These are phyloP conservation scores for Apiotrichum siamense DNA, from an alignment of 1,284 basidiomycete species.

Conservation along the genomic window DNA sequence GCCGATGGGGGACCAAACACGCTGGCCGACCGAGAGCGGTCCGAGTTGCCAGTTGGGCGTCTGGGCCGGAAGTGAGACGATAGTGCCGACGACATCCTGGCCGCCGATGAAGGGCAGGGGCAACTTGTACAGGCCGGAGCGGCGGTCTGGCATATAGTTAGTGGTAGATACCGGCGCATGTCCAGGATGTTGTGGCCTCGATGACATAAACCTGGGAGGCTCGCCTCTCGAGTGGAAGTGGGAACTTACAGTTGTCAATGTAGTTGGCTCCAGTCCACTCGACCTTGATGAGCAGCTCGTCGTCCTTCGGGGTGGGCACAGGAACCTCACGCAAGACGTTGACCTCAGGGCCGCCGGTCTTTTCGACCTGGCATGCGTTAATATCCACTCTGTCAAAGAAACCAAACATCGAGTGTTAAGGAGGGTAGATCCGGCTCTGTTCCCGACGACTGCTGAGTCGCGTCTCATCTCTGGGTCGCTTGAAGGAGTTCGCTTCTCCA, in stretches of 20 bases:
- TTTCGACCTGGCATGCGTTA: slow-evolving; percentile 41
- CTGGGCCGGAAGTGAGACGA: slow-evolving; percentile 60
- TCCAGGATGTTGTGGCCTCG: neutral
- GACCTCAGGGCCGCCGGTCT: slow-evolving; percentile 69
- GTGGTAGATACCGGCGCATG: neutral
- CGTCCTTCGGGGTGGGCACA: slow-evolving; percentile 58
- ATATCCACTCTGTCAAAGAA: too few relatives aligned
- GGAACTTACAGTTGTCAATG: slow-evolving; percentile 51
- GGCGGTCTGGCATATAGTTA: slow-evolving; percentile 30
- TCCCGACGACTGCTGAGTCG: neutral
- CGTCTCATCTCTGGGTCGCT: neutral
- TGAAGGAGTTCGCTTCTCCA: too few relatives aligned
- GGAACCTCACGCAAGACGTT: slow-evolving; percentile 53
- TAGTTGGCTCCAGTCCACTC: slow-evolving; percentile 68
- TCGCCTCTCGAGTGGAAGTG: too few relatives aligned
- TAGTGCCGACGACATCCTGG: slow-evolving; percentile 68
- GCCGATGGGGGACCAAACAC: slow-evolving; percentile 52
- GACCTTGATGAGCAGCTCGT: slow-evolving; percentile 75
- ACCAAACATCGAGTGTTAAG: too few relatives aligned
- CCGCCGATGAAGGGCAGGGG: slow-evolving; percentile 70
- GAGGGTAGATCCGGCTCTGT: too few relatives aligned
- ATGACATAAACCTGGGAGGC: neutral
- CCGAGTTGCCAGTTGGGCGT: slow-evolving; percentile 50
- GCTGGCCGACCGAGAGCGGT: slow-evolving; percentile 49
- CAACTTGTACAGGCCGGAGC: slow-evolving; percentile 50